A percentile compares a stretch with the other conserved stretches of the same genome.
Evolutionary conservation across 169 alveolate species (phyloP).

Genomic region (Plasmodium adleri): DNA sequence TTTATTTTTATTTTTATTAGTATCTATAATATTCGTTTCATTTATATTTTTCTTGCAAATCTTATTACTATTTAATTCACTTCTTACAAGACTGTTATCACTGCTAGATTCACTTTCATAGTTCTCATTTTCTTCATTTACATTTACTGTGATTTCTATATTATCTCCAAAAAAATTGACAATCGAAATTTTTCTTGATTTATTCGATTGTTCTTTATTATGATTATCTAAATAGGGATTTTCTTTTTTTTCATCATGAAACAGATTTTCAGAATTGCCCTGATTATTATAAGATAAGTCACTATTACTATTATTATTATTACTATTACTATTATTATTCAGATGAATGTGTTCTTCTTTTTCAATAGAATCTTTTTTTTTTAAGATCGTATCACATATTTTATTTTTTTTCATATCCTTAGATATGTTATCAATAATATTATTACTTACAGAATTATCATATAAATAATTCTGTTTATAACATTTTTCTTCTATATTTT

Average conservation of each 20-base stretch:
- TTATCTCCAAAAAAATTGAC: constrained; percentile 36
- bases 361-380: neutral
- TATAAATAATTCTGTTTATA: too few species aligned
- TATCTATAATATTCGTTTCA: neutral
- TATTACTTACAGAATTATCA: too few species aligned
- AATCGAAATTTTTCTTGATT: constrained; percentile 29
- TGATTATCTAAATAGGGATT: neutral
- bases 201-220: neutral
- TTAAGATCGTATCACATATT: neutral
- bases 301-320: too few species aligned
- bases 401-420: neutral
- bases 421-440: neutral
- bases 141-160: constrained; percentile 43
- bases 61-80: neutral
- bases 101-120: constrained; percentile 11
- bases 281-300: too few species aligned
- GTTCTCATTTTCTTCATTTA: constrained; percentile 9
- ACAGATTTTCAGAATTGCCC: too few species aligned
- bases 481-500: too few species aligned
- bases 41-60: neutral
- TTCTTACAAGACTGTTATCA: constrained; percentile 13
- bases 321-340: too few species aligned
- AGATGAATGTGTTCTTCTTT: neutral
- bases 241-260: neutral
- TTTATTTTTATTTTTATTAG: neutral